phyloP scores from a whole-genome alignment of 1,284 basidiomycete species.

The Anthracocystis panici-leucophaei region DNA sequence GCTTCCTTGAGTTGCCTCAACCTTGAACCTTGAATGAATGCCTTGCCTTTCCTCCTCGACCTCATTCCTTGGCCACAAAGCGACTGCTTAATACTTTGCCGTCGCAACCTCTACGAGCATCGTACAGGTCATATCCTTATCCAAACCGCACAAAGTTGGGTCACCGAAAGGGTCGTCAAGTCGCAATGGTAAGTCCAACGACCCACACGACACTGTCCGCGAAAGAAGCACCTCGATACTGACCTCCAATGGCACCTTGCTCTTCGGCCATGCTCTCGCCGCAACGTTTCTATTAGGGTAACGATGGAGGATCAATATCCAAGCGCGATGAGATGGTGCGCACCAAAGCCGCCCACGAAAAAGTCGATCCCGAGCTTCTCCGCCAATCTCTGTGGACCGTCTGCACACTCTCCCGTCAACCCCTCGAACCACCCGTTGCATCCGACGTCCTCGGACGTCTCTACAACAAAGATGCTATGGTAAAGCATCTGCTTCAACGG shows the following conservation, averaged over 20 bases:
- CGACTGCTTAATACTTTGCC: background rate
- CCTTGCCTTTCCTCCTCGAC: constrained; percentile 2
- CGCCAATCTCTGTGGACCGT: constrained; percentile 59
- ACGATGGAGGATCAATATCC: constrained; percentile 67
- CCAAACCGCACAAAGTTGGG: background rate
- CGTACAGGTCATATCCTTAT: background rate
- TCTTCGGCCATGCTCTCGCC: background rate
- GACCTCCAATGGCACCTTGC: background rate
- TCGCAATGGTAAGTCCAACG: constrained; percentile 9
- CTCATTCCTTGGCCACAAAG: background rate
- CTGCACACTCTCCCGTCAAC: constrained; percentile 58
- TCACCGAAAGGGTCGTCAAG: background rate
- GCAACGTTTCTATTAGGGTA: constrained; percentile 44
- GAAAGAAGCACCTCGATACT: background rate
- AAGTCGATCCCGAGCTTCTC: constrained; percentile 52
- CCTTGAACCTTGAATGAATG: constrained; percentile 12
- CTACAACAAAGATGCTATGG: constrained; percentile 67
- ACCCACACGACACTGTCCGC: background rate
- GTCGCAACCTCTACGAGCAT: background rate
- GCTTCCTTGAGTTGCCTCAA: background rate
- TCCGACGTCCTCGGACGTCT: constrained; percentile 61
- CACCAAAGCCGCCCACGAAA: constrained; percentile 42
- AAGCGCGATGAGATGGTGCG: constrained; percentile 64
- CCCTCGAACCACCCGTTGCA: constrained; percentile 56
- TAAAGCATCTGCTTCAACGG: constrained; percentile 59